A percentile compares a stretch with the other conserved stretches of the same genome.
phyloP scores from a whole-genome alignment of 805 yeast species.

The Jamesozyma lodderae region DNA sequence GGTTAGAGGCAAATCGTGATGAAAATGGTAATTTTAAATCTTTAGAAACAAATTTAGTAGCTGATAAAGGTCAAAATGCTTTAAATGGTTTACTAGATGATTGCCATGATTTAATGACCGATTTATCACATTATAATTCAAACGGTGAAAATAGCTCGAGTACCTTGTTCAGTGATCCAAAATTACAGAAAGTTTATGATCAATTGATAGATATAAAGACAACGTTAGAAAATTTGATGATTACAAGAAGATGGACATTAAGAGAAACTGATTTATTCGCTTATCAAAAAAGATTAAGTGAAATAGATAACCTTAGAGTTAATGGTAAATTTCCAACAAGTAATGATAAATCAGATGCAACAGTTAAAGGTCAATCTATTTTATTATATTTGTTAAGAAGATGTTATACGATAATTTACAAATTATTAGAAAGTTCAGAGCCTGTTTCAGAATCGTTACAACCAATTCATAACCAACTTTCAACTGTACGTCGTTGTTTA shows the following conservation, averaged over 20 bases:
- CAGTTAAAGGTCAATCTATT: constrained; percentile 49
- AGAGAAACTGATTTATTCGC: constrained; percentile 89
- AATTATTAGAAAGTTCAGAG: constrained; percentile 82
- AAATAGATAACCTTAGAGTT: constrained; percentile 64
- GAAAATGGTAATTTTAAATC: constrained; percentile 45
- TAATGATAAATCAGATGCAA: constrained; percentile 5
- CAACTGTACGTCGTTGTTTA: constrained; percentile 84
- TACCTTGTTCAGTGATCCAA: constrained; percentile 36
- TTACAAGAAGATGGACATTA: constrained; percentile 95
- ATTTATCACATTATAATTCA: constrained; percentile 40
- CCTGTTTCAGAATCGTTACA: constrained; percentile 92
- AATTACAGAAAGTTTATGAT: constrained; percentile 52
- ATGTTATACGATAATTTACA: constrained; percentile 84
- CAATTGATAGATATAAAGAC: constrained; percentile 57
- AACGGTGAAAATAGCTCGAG: constrained; percentile 11
- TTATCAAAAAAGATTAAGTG: constrained; percentile 65
- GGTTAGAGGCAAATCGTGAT: constrained; percentile 43
- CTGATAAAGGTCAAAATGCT: constrained; percentile 37
- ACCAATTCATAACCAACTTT: constrained; percentile 86
- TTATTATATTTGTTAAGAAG: constrained; percentile 74
- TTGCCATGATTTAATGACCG: constrained; percentile 65
- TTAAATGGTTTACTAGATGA: constrained; percentile 74
- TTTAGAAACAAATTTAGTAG: constrained; percentile 28
- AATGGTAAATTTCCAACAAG: constrained; percentile 45
- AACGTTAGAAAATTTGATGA: constrained; percentile 69